Conservation (phyloP, 495 filamentous ascomycete species). For the Trichoderma parareesei region DNA sequence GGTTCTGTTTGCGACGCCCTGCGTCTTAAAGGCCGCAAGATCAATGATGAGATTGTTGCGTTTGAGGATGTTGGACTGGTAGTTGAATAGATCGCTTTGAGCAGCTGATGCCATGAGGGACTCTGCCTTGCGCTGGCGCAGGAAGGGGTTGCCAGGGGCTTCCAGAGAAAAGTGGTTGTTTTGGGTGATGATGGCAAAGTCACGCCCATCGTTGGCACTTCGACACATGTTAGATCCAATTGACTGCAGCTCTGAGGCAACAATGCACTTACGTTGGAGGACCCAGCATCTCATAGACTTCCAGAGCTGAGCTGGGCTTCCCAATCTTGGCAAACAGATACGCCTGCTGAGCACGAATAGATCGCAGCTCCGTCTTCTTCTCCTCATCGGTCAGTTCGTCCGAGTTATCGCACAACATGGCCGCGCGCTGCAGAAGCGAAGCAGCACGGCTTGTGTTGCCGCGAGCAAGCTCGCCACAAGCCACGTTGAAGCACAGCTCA, state of each 20-base stretch:
- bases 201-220: neutral
- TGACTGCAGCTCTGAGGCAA: too few species aligned
- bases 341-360: constrained; percentile 79
- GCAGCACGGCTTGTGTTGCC: constrained; percentile 68
- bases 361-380: constrained; percentile 70
- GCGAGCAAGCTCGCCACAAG: constrained; percentile 74
- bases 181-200: constrained; percentile 46
- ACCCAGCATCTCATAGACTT: constrained; percentile 53
- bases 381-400: constrained; percentile 81
- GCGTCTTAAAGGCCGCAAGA: constrained; percentile 70
- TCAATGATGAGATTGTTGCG: constrained; percentile 65
- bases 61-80: constrained; percentile 58
- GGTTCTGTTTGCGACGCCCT: constrained; percentile 62
- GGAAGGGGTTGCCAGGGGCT: constrained; percentile 62
- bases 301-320: constrained; percentile 63
- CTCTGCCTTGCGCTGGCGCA: constrained; percentile 61
- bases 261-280: constrained; percentile 45
- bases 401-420: constrained; percentile 75
- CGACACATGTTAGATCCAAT: too few species aligned
- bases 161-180: constrained; percentile 65
- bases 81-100: constrained; percentile 68
- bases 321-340: constrained; percentile 69
- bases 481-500: constrained; percentile 88
- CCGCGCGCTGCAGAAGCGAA: constrained; percentile 73
- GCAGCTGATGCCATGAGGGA: constrained; percentile 47